Base-by-base conservation (phyloP, 768 basidiomycete genomes). In the Kwoniella botswanensis region DNA sequence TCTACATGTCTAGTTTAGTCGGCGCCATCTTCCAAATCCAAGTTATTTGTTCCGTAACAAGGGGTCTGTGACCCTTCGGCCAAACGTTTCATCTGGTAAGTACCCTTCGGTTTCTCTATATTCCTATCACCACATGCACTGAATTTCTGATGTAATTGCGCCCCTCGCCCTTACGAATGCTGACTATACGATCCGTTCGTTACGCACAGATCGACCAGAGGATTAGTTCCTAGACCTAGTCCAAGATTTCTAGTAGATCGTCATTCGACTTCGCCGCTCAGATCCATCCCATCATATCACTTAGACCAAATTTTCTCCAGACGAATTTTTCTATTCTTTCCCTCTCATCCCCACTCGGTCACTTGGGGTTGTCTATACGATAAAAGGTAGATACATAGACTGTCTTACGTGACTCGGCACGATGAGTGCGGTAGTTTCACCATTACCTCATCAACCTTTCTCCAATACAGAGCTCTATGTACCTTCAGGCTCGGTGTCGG, bases 341-440 rank as follows among this genome's bases (percentile, higher is more conserved):
- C 24, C 5, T 9, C 43, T 35, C 52, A 1, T n/a, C 56, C 22
- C 44, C 12, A 50, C 44, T 17, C 46, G 46, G 46, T 50, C 46
- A 11, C 9, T 18, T 50, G 46, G 35, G 7, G 46, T 15, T 50
- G 46, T 50, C 10, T 15, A 50, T 50, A 50, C 46, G 46, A 50
- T 50, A 50, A 18, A 11, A 50, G 18, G 4, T 50, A 50, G 46
- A 50, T 50, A 15, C 46, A 6, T 35, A 35, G 6, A 35, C 6
- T 35, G 35, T 35, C 46, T 15, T 7, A 13, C 3, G 17, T 6
- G 46, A 50, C 46, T 50, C 46, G 24, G 17, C 60, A 65, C 35
- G 9, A 74, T 75, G 74, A 77, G 71, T 70, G 54, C 71, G 9
- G 70, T 75, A 22, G 72, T 71, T 42, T 68, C 73, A 11, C 69